Conservation (phyloP, 2,329 filamentous ascomycete species). For the Cylindrodendrum hubeiense region DNA sequence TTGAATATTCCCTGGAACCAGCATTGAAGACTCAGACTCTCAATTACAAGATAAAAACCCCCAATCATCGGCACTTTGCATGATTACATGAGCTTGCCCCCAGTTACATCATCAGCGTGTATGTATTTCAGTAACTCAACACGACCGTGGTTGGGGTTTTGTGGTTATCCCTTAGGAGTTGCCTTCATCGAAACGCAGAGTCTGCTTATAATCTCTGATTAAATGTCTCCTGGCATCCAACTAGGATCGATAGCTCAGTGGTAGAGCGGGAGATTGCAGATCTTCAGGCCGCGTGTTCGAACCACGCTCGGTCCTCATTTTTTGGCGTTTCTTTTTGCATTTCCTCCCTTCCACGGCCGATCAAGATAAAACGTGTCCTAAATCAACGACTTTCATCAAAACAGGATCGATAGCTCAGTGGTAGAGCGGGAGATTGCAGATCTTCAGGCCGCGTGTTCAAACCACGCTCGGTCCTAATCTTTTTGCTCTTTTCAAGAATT, state of each 20-base stretch:
- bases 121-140: too few relatives aligned
- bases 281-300: conserved; percentile 18
- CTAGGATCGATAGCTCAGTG: neutral
- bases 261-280: conserved; percentile 22
- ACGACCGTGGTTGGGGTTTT: too few relatives aligned
- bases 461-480: conserved; percentile 10
- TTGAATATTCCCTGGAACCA: too few relatives aligned
- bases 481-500: conserved; percentile 1
- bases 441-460: conserved; percentile 18
- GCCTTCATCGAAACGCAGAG: too few relatives aligned
- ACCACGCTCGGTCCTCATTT: conserved; percentile 13
- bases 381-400: neutral
- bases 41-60: too few relatives aligned
- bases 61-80: too few relatives aligned
- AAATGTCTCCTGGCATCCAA: too few relatives aligned
- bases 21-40: too few relatives aligned
- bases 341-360: neutral
- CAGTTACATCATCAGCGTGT: too few relatives aligned
- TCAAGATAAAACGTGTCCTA: neutral
- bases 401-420: conserved; percentile 21
- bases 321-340: conserved; percentile 1
- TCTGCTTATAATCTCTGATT: too few relatives aligned
- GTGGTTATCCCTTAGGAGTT: too few relatives aligned
- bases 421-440: conserved; percentile 23
- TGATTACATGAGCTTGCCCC: too few relatives aligned